A percentile compares a stretch with the other conserved stretches of the same genome.
These are phyloP conservation scores for Cyclocybe aegerita DNA, from an alignment of 768 basidiomycete species.

Conservation along the genomic window DNA sequence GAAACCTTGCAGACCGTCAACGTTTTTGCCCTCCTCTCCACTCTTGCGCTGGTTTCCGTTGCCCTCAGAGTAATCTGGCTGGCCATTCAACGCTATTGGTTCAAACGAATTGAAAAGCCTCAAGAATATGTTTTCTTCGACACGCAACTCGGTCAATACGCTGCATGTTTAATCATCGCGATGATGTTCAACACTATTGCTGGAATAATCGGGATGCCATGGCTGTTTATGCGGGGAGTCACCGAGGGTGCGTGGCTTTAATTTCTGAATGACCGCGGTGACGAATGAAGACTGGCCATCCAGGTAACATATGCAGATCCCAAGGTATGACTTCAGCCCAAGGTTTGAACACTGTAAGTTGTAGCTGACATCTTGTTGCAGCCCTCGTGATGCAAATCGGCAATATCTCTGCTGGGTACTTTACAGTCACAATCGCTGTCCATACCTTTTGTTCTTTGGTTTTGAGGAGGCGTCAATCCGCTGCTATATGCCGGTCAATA, in stretches of 20 bases:
- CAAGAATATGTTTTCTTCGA: conserved; percentile 64
- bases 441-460: conserved; percentile 72
- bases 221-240: conserved; percentile 45
- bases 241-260: conserved; percentile 39
- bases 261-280: neutral
- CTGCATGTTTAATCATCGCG: conserved; percentile 59
- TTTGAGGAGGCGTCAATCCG: conserved; percentile 51
- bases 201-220: conserved; percentile 54
- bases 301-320: conserved; percentile 49
- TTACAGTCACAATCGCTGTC: conserved; percentile 60
- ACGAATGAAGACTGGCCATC: conserved; percentile 1
- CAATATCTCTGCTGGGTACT: conserved; percentile 60
- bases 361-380: conserved; percentile 19
- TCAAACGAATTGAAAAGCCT: conserved; percentile 22
- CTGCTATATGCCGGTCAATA: conserved; percentile 40
- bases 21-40: conserved; percentile 53
- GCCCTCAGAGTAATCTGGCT: conserved; percentile 48
- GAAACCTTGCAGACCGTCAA: conserved; percentile 40
- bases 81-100: conserved; percentile 33
- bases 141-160: conserved; percentile 70
- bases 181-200: conserved; percentile 53
- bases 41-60: conserved; percentile 52
- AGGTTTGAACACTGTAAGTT: neutral
- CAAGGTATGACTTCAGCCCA: conserved; percentile 49
- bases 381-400: conserved; percentile 62